Evolutionary conservation across 2,329 filamentous ascomycete genomes (phyloP), one percentile per base, ranked within the genome.

Genomic region (Tolypocladium pustulatum): DNA sequence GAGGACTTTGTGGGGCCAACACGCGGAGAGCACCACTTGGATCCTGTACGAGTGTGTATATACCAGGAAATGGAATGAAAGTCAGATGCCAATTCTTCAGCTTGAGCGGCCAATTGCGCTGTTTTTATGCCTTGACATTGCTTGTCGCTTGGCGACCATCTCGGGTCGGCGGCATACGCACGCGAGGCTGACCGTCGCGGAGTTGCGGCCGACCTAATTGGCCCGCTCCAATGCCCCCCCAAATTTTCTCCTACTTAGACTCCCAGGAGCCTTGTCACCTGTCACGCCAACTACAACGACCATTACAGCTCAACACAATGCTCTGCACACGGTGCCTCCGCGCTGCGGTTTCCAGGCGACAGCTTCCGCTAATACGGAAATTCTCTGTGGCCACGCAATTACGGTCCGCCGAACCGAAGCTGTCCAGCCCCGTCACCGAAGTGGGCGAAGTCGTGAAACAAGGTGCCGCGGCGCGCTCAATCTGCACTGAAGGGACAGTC

Each of bases 401-500:
- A 63, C 68, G 72, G 66, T 68, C 73, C 54, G 62, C 76, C 38
- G 69, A 74, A 38, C 68, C 75, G 41, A 65, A 67, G 57, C 70
- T 76, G 57, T 75, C 70, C 49, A 73, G 68, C 37, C 73, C 69
- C 46, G 65, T 66, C 56, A 67, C 67, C 57, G 65, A 67, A 40
- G 62, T 66, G 15, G 71, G 71, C 57, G 69, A 74, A 37, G 60
- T 65, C 25, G 61, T 65, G n/a, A 67, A 68, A 63, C 65, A 63
- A 46, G 64, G 71, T 32, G 59, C 70, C 57, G 65, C 68, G 49
- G 40, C 66, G 62, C 64, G 70, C 60, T 84, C 81, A 9, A 80
- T 79, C 34, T 86, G 88, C 65, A 76, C 80, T 3, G 83, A 85
- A 6, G 90, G 90, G 38, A 90, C 87, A 17, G 74, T 85, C 17